These are phyloP conservation scores for Gyrodon lividus DNA, from an alignment of 768 basidiomycete species.

Conservation along the genomic window DNA sequence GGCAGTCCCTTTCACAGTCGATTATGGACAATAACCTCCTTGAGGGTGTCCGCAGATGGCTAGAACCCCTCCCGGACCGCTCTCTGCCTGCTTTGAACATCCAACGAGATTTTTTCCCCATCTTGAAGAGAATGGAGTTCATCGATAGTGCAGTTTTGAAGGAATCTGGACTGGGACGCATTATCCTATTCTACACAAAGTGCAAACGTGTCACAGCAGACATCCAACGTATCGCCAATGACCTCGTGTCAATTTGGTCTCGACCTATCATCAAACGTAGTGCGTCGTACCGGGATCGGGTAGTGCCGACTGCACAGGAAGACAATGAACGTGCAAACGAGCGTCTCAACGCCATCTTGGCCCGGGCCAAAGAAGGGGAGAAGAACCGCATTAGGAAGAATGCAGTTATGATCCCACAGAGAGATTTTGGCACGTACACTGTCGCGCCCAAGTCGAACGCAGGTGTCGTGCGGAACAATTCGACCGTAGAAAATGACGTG, in stretches of 20 bases:
- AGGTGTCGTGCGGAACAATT: constrained; percentile 49
- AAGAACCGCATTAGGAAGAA: constrained; percentile 72
- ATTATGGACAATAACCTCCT: constrained; percentile 95
- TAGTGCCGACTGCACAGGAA: constrained; percentile 57
- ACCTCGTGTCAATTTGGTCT: constrained; percentile 84
- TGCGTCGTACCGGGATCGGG: constrained; percentile 74
- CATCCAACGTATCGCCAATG: constrained; percentile 77
- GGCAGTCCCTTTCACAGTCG: constrained; percentile 82
- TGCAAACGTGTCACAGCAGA: constrained; percentile 85
- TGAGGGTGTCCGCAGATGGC: constrained; percentile 85
- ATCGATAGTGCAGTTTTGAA: constrained; percentile 90
- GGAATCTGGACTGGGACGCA: constrained; percentile 84
- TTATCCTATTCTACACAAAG: constrained; percentile 95
- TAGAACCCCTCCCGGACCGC: constrained; percentile 90
- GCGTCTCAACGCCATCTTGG: constrained; percentile 66
- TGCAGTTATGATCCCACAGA: constrained; percentile 79
- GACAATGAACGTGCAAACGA: constrained; percentile 44
- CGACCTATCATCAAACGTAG: constrained; percentile 90
- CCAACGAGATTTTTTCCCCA: constrained; percentile 85
- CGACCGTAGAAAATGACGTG: constrained; percentile 70
- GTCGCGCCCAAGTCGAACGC: constrained; percentile 67
- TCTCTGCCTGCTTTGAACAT: constrained; percentile 95
- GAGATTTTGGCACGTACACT: constrained; percentile 73
- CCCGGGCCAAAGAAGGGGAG: constrained; percentile 64
- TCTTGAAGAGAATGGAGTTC: constrained; percentile 84